These are phyloP conservation scores for Fusarium ramigenum DNA, from an alignment of 2,329 filamentous ascomycete species.

Conservation along the genomic window DNA sequence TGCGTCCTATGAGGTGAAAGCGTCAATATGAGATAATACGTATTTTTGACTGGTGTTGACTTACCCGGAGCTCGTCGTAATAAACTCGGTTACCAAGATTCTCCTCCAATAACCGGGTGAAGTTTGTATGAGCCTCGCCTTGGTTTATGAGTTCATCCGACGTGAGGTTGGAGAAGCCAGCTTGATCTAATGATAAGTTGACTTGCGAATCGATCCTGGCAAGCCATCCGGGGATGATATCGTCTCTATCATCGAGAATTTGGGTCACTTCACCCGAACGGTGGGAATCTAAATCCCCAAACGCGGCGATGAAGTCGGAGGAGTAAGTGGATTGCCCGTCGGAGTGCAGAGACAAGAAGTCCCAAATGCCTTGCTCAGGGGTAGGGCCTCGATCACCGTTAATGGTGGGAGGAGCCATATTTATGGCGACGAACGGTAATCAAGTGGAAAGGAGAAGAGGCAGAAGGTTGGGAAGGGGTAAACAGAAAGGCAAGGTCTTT, in stretches of 20 bases:
- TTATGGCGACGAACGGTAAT: too few relatives aligned
- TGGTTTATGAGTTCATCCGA: background rate
- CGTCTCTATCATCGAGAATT: background rate
- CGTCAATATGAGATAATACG: background rate
- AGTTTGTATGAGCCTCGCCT: background rate
- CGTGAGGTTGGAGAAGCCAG: background rate
- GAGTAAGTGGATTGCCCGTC: background rate
- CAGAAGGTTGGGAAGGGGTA: accelerated
- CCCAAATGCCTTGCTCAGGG: background rate
- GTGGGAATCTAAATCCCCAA: background rate
- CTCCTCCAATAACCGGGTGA: accelerated
- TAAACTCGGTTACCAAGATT: background rate
- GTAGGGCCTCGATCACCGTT: background rate
- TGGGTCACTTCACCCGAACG: background rate
- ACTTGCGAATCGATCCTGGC: background rate
- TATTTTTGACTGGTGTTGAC: background rate
- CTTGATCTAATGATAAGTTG: background rate
- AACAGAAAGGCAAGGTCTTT: background rate
- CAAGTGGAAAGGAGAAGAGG: too few relatives aligned
- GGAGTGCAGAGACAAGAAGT: background rate
- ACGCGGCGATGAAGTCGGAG: background rate
- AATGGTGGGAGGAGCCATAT: background rate
- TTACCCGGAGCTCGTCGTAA: background rate
- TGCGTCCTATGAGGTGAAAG: background rate
- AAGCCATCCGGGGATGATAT: background rate